phyloP scores from a whole-genome alignment of 2,329 filamentous ascomycete genomes.

The Lachnellula hyalina region DNA sequence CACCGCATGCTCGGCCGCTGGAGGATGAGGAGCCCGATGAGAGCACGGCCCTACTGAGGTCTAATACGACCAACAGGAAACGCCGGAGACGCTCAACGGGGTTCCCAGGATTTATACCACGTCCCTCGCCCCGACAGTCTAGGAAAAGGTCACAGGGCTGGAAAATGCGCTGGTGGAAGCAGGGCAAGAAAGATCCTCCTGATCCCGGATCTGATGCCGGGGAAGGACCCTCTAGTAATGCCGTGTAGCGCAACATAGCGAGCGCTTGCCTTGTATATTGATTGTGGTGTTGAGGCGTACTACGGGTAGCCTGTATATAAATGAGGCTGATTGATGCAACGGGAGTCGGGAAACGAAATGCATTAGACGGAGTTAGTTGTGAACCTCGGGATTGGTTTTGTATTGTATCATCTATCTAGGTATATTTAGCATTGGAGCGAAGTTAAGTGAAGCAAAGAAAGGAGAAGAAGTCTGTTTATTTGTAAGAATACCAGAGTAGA shows the following conservation, averaged over 20 bases:
- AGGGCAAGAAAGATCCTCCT: conserved; percentile 18
- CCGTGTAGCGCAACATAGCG: background rate
- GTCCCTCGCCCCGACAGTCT: conserved; percentile 26
- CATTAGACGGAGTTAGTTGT: too few relatives aligned
- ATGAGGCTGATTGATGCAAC: too few relatives aligned
- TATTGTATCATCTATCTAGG: too few relatives aligned
- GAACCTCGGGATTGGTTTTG: too few relatives aligned
- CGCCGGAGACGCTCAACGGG: conserved; percentile 54
- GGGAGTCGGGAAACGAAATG: too few relatives aligned
- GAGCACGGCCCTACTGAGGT: conserved; percentile 22
- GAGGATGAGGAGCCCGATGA: conserved; percentile 20
- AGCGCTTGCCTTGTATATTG: background rate
- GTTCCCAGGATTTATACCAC: conserved; percentile 56
- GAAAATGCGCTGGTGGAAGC: conserved; percentile 50
- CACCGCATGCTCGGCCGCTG: background rate
- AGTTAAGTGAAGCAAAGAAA: too few relatives aligned
- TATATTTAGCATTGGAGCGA: too few relatives aligned
- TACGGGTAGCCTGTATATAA: too few relatives aligned
- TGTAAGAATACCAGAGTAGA: too few relatives aligned
- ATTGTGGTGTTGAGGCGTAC: too few relatives aligned
- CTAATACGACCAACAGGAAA: conserved; percentile 27
- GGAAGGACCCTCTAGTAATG: conserved; percentile 8
- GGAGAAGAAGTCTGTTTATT: too few relatives aligned
- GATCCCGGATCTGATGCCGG: conserved; percentile 9
- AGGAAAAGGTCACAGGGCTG: conserved; percentile 42